Evolutionary conservation across 2,329 filamentous ascomycete species (phyloP).

Genomic region (Chaetoscypha palmicola): DNA sequence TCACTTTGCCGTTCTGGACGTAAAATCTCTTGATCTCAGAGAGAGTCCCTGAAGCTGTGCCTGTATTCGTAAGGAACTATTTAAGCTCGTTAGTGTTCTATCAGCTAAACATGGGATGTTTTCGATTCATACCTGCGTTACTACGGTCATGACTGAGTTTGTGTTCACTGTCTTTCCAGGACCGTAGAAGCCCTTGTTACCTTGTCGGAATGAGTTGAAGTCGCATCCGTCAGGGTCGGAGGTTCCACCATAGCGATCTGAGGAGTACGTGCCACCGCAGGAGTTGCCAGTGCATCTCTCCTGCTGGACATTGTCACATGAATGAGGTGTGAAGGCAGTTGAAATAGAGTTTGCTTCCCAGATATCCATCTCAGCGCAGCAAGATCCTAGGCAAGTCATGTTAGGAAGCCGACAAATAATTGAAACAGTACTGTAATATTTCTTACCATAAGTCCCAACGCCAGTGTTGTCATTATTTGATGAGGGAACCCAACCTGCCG

Average conservation of each 20-base stretch:
- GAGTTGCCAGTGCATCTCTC: conserved; percentile 33
- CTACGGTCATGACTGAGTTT: conserved; percentile 45
- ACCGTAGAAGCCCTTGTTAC: conserved; percentile 49
- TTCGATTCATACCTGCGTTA: too few species aligned
- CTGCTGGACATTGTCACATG: conserved; percentile 33
- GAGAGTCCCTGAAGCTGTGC: conserved; percentile 42
- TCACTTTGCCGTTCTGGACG: conserved; percentile 45
- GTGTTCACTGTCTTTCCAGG: conserved; percentile 46
- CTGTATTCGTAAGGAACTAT: conserved; percentile 45
- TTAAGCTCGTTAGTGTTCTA: too few species aligned
- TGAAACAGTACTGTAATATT: too few species aligned
- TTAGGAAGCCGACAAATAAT: too few species aligned
- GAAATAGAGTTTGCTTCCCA: conserved; percentile 57
- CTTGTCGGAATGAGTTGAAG: conserved; percentile 54
- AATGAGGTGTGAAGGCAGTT: conserved; percentile 50
- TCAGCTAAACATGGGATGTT: too few species aligned
- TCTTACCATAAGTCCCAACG: conserved; percentile 35
- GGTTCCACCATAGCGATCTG: conserved; percentile 42
- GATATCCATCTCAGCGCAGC: conserved; percentile 62
- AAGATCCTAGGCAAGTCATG: conserved; percentile 40
- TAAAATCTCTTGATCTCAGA: conserved; percentile 48
- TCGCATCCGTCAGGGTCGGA: conserved; percentile 57
- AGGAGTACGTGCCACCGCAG: conserved; percentile 37
- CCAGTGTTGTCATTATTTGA: conserved; percentile 45
- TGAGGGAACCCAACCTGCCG: conserved; percentile 43